phyloP scores from a whole-genome alignment of 2,329 filamentous ascomycete species.

The Neonectria coccinea region DNA sequence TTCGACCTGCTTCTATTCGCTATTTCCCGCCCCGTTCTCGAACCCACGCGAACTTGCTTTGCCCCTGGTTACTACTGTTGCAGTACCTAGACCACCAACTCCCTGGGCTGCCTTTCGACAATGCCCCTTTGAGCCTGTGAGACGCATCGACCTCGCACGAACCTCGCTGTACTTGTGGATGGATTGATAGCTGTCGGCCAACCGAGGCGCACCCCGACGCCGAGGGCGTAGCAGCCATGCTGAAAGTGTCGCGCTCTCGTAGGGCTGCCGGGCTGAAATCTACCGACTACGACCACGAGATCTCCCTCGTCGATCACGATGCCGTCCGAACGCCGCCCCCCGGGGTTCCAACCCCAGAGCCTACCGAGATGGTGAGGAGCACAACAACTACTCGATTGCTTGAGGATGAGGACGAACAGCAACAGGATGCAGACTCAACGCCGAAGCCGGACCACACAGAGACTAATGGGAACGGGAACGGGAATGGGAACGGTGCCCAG shows the following conservation, averaged over 20 bases:
- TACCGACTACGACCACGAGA: slow-evolving; percentile 77
- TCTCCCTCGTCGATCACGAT: slow-evolving; percentile 72
- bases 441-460: slow-evolving; percentile 29
- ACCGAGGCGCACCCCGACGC: slow-evolving; percentile 34
- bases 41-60: not conserved
- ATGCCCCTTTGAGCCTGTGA: slow-evolving; percentile 28
- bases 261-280: slow-evolving; percentile 67
- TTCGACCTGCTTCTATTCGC: not conserved
- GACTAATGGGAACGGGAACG: slow-evolving; percentile 24
- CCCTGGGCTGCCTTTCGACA: slow-evolving; percentile 26
- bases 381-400: slow-evolving; percentile 45
- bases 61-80: not conserved
- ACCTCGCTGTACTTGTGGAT: slow-evolving; percentile 23
- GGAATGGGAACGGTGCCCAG: slow-evolving; percentile 16
- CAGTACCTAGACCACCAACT: not conserved
- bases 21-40: not conserved
- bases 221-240: slow-evolving; percentile 43
- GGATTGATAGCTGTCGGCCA: slow-evolving; percentile 30
- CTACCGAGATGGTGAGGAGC: slow-evolving; percentile 33
- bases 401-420: slow-evolving; percentile 34
- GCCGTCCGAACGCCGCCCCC: slow-evolving; percentile 42
- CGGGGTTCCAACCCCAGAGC: slow-evolving; percentile 35
- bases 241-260: slow-evolving; percentile 62
- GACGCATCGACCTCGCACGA: slow-evolving; percentile 20
- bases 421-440: slow-evolving; percentile 17